A percentile compares a stretch with the other conserved stretches of the same genome.
These are phyloP conservation scores for Phialocephala subalpina DNA, from an alignment of 2,329 filamentous ascomycete species.

Conservation along the genomic window DNA sequence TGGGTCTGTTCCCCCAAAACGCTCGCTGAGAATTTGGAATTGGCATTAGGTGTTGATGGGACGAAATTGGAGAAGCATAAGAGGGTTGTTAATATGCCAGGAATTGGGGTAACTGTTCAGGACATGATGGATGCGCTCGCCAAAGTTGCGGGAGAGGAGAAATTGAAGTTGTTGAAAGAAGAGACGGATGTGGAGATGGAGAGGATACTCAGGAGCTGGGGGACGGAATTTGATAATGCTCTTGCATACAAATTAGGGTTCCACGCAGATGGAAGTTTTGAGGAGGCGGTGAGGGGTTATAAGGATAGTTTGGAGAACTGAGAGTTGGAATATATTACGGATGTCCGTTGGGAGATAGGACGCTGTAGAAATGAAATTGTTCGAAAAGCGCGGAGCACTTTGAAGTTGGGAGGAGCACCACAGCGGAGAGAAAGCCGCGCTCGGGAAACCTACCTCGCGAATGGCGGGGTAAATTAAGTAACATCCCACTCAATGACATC, in stretches of 20 bases:
- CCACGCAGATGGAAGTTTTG: constrained; percentile 58
- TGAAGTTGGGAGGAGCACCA: neutral
- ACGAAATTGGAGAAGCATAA: constrained; percentile 53
- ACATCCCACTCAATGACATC: constrained; percentile 2
- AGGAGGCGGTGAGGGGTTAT: constrained; percentile 64
- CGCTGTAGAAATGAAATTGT: neutral
- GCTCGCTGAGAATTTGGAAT: constrained; percentile 61
- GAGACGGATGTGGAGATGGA: constrained; percentile 61
- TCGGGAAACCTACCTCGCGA: constrained; percentile 18
- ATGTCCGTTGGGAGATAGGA: neutral
- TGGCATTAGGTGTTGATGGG: constrained; percentile 51
- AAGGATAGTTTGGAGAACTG: constrained; percentile 35
- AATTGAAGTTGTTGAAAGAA: constrained; percentile 60
- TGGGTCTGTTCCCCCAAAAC: constrained; percentile 62
- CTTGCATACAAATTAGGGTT: constrained; percentile 60
- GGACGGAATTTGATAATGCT: constrained; percentile 61
- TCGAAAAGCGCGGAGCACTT: neutral
- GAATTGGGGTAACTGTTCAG: constrained; percentile 63
- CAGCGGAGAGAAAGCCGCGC: neutral
- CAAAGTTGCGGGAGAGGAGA: constrained; percentile 62
- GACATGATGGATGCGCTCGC: constrained; percentile 67
- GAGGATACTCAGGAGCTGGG: constrained; percentile 67
- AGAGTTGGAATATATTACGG: too few relatives aligned
- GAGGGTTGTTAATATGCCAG: constrained; percentile 65
- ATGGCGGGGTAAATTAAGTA: constrained; percentile 17